Percentiles rank a stretch among this genome's conserved stretches.
These are phyloP conservation scores for Fraxinus baroniana DNA, from an alignment of 305 asterid species.

Conservation along the genomic window DNA sequence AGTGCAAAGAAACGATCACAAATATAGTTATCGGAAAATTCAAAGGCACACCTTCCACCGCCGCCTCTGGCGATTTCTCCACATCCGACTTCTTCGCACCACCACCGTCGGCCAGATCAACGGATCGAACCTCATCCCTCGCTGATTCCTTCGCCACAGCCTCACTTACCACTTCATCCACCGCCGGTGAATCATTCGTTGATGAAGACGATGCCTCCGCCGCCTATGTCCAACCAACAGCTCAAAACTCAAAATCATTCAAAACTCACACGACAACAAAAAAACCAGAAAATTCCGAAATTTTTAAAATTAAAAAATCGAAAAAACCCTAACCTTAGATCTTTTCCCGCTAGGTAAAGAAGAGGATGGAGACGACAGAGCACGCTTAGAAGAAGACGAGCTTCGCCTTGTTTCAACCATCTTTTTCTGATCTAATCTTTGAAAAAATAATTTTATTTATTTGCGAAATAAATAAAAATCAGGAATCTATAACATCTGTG, in stretches of 20 bases:
- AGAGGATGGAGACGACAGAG: slow-evolving; percentile 31
- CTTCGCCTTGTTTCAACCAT: slow-evolving; percentile 44
- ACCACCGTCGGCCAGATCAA: slow-evolving; percentile 48
- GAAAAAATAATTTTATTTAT: not conserved
- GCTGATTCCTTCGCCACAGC: slow-evolving; percentile 37
- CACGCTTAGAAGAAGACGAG: no score
- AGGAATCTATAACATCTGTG: not conserved
- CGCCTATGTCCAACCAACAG: slow-evolving; percentile 17
- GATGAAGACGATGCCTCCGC: slow-evolving; percentile 29
- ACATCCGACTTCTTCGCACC: slow-evolving; percentile 37
- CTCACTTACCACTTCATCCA: not conserved
- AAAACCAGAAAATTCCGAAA: not conserved
- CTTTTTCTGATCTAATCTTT: slow-evolving; percentile 11
- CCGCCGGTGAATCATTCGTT: slow-evolving; percentile 19
- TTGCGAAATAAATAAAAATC: not conserved
- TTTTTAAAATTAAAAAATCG: not conserved
- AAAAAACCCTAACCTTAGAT: slow-evolving; percentile 25
- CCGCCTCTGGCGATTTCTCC: slow-evolving; percentile 36
- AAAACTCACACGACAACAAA: not conserved
- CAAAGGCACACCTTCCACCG: slow-evolving; percentile 37
- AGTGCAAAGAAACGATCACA: slow-evolving; percentile 32
- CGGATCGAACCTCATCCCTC: slow-evolving; percentile 48
- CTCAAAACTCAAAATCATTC: not conserved
- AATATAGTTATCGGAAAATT: slow-evolving; percentile 19
- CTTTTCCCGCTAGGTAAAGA: slow-evolving; percentile 32